Base-by-base conservation (phyloP, 768 basidiomycete species). In the Guyanaporus albipodus region DNA sequence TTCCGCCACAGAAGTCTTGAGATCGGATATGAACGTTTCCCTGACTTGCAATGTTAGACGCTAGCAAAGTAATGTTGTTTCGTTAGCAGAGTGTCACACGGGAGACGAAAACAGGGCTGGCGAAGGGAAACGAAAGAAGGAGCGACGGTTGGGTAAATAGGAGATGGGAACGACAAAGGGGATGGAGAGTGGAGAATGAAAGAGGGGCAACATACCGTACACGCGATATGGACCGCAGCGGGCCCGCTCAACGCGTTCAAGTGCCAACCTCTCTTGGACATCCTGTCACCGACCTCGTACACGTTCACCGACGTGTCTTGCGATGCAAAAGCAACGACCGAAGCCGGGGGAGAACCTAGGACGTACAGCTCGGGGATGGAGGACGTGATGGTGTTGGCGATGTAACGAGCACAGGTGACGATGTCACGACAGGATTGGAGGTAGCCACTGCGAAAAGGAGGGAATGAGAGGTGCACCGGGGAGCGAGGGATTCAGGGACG, bases 261-360 rank as follows among this genome's bases (percentile, higher is more conserved):
- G 69, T 95, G 90, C 92, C 94, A 97, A 3, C 94, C 96, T 32
- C 75, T 73, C 62, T 82, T 78, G 22, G 77, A 68, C 92, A 97
- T 94, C 48, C 70, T 73, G 68, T 96, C 95, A 1, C 95, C 95
- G 0, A 99, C 85, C 57, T 90, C 90, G 46, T 91, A 74, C n/a
- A 87, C 78, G 59, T 87, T 85, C 34, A 67, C 48, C 10, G 48
- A 48, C 6, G 72, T 73, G 59, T 80, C 75, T 43, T 71, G 75
- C 38, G 87, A 78, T 8, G 71, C 86, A 58, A 98, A 96, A 0
- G 94, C 95, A 12, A 99, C 82, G 43, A 95, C 90, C 3, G 91
- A 91, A 2, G 89, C 87, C 0, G 84, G 82, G 0, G 95, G 95
- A 37, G 90, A 82, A 4, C 95, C 96, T 4, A 99, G 79, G 26